phyloP scores from a whole-genome alignment of 495 filamentous ascomycete species.

The Achaetomiella virescens region DNA sequence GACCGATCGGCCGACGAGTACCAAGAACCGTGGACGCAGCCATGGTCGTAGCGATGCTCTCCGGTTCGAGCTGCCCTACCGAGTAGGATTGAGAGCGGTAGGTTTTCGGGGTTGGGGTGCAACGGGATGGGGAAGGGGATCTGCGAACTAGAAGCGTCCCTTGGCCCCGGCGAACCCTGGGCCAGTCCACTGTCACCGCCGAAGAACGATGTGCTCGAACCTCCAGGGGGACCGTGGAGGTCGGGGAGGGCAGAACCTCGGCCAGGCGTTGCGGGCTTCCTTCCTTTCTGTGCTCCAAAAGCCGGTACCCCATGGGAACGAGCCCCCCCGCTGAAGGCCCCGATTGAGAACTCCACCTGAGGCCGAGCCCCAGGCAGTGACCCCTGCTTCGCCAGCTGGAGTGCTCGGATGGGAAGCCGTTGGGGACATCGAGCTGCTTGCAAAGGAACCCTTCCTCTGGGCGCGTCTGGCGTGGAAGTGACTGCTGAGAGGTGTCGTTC shows the following conservation, averaged over 20 bases:
- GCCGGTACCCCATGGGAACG: constrained; percentile 67
- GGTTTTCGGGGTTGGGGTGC: constrained; percentile 83
- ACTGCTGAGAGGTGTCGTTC: constrained; percentile 51
- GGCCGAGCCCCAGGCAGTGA: constrained; percentile 55
- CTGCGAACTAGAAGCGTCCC: constrained; percentile 50
- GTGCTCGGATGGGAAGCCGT: constrained; percentile 70
- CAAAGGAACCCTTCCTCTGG: constrained; percentile 55
- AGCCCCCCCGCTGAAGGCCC: constrained; percentile 48
- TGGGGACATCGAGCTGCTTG: constrained; percentile 63
- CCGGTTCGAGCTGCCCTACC: constrained; percentile 81
- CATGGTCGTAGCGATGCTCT: constrained; percentile 47
- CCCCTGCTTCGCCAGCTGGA: constrained; percentile 60
- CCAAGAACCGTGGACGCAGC: constrained; percentile 38
- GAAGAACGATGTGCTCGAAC: constrained; percentile 42
- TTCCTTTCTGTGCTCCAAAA: constrained; percentile 77
- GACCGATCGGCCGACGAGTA: constrained; percentile 49
- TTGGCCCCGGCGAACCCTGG: constrained; percentile 38
- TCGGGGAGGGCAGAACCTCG: constrained; percentile 72
- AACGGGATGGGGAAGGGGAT: constrained; percentile 88
- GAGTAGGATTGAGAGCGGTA: constrained; percentile 97
- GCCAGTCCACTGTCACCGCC: constrained; percentile 32
- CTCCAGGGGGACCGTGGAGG: constrained; percentile 54
- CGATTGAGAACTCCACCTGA: constrained; percentile 47
- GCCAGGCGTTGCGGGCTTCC: constrained; percentile 67
- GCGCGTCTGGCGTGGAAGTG: constrained; percentile 24